phyloP scores from a whole-genome alignment of 2,329 filamentous ascomycete species.

The Monilinia fructigena region DNA sequence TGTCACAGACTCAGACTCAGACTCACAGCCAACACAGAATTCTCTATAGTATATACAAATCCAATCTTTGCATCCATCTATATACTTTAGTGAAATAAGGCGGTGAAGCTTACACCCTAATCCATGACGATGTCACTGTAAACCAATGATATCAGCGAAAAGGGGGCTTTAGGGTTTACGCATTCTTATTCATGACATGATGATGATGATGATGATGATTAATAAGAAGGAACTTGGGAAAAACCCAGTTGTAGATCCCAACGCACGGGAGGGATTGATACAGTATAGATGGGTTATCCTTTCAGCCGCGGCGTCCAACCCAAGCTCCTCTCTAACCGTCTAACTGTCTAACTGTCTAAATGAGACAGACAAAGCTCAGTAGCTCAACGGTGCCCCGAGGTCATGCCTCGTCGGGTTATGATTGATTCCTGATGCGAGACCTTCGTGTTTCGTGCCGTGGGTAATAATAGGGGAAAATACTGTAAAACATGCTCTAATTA shows the following conservation, averaged over 20 bases:
- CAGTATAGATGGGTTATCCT: not conserved
- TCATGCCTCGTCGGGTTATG: not conserved
- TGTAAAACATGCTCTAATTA: not conserved
- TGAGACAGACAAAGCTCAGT: conserved; percentile 3
- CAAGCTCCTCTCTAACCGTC: not conserved
- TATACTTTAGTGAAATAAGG: not conserved
- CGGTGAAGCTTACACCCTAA: conserved; percentile 6
- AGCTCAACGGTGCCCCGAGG: conserved; percentile 13
- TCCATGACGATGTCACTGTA: not conserved
- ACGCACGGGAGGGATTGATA: not conserved
- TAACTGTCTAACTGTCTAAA: too few species aligned
- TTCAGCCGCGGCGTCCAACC: not conserved
- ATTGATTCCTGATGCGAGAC: not conserved
- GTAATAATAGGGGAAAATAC: not conserved
- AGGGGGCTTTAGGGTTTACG: conserved; percentile 13
- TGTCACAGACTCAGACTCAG: not conserved
- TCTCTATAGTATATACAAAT: too few species aligned
- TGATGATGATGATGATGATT: not conserved
- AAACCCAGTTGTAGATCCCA: conserved; percentile 8
- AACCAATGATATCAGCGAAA: conserved; percentile 1
- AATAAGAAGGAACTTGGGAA: not conserved
- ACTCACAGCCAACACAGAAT: not conserved
- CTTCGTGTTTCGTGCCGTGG: not conserved
- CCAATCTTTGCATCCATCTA: not conserved
- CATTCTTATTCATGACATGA: not conserved